Percentiles rank a stretch among this genome's conserved stretches.
Conservation (phyloP, 768 basidiomycete genomes). For the Clitopilus passeckerianus region DNA sequence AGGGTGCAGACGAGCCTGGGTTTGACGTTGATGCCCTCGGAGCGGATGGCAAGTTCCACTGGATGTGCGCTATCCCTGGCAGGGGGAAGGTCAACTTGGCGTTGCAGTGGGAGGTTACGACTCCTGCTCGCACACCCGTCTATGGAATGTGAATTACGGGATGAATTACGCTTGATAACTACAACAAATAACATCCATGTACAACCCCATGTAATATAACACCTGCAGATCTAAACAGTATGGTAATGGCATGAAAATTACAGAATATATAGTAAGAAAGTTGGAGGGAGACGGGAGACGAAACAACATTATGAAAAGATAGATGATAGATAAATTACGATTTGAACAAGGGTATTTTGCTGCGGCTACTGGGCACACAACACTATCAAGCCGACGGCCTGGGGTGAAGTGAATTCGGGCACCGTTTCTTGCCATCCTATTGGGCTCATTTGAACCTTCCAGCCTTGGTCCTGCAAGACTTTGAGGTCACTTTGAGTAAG, state of each 20-base stretch:
- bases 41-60: constrained; percentile 26
- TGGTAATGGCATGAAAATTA: neutral
- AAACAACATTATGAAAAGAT: neutral
- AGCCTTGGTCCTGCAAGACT: neutral
- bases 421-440: neutral
- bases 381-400: neutral
- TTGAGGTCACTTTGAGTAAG: neutral
- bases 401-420: neutral
- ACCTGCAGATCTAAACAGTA: neutral
- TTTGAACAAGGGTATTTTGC: too few species aligned
- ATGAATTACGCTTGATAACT: neutral
- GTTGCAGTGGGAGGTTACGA: constrained; percentile 31
- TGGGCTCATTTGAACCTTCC: neutral
- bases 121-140: constrained; percentile 13
- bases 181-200: neutral
- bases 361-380: too few species aligned
- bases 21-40: constrained; percentile 21
- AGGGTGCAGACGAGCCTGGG: constrained; percentile 26
- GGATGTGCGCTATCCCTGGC: constrained; percentile 24
- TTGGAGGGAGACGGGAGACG: neutral
- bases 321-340: too few species aligned
- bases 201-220: neutral
- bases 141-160: neutral
- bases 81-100: constrained; percentile 26
- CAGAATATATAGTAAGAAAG: neutral